phyloP scores from a whole-genome alignment of 495 filamentous ascomycete genomes.

The Rhizodiscina lignyota region DNA sequence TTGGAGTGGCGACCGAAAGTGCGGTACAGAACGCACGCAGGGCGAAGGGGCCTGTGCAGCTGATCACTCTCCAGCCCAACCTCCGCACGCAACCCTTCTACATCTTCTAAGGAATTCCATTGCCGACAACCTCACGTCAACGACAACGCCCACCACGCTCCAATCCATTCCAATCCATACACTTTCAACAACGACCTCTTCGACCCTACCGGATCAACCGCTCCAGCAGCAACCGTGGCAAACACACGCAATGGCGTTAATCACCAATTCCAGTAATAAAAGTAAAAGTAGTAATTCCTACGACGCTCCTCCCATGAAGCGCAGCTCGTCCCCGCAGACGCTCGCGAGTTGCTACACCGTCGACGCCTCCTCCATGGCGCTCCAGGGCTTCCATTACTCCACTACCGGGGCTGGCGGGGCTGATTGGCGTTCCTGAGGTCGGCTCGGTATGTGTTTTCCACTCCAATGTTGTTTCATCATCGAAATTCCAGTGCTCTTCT shows the following conservation, averaged over 20 bases:
- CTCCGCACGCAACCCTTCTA: no score
- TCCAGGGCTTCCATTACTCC: slow-evolving; percentile 86
- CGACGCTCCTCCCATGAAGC: neutral
- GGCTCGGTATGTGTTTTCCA: slow-evolving; percentile 31
- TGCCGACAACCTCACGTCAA: no score
- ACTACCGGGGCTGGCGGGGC: slow-evolving; percentile 74
- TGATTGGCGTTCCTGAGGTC: slow-evolving; percentile 97
- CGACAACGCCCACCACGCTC: no score
- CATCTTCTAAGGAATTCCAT: no score
- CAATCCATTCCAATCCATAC: neutral
- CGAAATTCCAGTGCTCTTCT: neutral
- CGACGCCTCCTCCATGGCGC: slow-evolving; percentile 31
- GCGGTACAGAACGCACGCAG: no score
- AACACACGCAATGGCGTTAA: neutral
- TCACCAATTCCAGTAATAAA: neutral
- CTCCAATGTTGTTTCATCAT: neutral
- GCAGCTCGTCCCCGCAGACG: slow-evolving; percentile 17
- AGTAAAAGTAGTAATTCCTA: neutral
- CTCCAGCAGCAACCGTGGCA: neutral
- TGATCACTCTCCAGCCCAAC: no score
- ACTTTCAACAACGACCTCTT: neutral
- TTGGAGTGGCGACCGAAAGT: no score
- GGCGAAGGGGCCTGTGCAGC: no score
- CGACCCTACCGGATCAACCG: neutral
- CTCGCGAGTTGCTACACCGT: slow-evolving; percentile 76